Percentiles rank a stretch among this genome's conserved stretches.
phyloP scores from a whole-genome alignment of 2,329 filamentous ascomycete genomes.

The Apiospora phragmitis region DNA sequence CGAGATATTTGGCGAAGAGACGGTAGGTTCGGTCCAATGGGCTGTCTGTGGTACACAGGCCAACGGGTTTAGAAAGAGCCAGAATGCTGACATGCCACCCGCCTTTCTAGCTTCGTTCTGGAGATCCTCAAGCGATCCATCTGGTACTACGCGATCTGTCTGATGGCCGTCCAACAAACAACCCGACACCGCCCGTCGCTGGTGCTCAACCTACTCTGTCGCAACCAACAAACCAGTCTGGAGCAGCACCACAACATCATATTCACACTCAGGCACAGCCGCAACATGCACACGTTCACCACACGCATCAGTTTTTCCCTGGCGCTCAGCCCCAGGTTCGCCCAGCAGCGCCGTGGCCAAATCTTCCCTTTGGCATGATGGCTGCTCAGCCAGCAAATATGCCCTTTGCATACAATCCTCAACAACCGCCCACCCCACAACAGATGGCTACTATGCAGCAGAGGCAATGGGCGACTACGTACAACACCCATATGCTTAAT shows the following conservation, averaged over 20 bases:
- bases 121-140: slow-evolving; percentile 32
- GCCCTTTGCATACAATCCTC: slow-evolving; percentile 9
- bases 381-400: slow-evolving; percentile 5
- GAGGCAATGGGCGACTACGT: slow-evolving; percentile 27
- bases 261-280: slow-evolving; percentile 17
- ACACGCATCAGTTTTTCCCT: slow-evolving; percentile 17
- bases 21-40: slow-evolving; percentile 39
- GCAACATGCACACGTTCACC: slow-evolving; percentile 10
- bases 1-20: slow-evolving; percentile 57
- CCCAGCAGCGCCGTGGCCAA: slow-evolving; percentile 19
- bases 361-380: slow-evolving; percentile 22
- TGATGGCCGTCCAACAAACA: slow-evolving; percentile 22
- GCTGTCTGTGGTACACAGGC: background rate
- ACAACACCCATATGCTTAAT: slow-evolving; percentile 45
- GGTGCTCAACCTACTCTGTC: slow-evolving; percentile 13
- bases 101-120: slow-evolving; percentile 4
- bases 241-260: slow-evolving; percentile 14
- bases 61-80: background rate
- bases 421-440: background rate
- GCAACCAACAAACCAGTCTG: slow-evolving; percentile 18
- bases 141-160: slow-evolving; percentile 33
- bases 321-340: slow-evolving; percentile 16
- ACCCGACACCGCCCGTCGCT: slow-evolving; percentile 16
- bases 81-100: background rate
- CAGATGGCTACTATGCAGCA: slow-evolving; percentile 2